Evolutionary conservation across 2,329 filamentous ascomycete species (phyloP).

Genomic region (Cytospora piceae): DNA sequence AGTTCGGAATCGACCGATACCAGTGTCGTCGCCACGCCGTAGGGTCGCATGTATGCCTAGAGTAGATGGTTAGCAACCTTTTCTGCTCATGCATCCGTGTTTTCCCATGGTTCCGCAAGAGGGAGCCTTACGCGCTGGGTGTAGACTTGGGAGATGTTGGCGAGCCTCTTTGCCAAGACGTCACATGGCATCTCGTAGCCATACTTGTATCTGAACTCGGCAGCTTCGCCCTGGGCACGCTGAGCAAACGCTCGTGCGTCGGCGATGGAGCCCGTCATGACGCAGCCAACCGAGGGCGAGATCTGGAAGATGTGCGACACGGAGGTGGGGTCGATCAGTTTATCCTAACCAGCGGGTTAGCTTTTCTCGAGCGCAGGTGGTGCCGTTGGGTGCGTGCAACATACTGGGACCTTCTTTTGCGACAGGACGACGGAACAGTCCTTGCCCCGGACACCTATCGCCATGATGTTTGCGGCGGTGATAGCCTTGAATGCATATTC

Average conservation of each 20-base stretch:
- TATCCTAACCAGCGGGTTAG: conserved; percentile 69
- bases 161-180: conserved; percentile 91
- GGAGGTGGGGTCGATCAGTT: conserved; percentile 96
- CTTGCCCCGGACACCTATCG: conserved; percentile 93
- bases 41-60: conserved; percentile 93
- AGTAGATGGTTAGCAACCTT: conserved; percentile 24
- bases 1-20: conserved; percentile 92
- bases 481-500: conserved; percentile 99
- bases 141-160: conserved; percentile 99
- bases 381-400: conserved; percentile 45
- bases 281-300: conserved; percentile 93
- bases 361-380: conserved; percentile 31
- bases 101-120: conserved; percentile 16
- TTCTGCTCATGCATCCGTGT: conserved; percentile 13
- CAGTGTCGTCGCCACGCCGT: conserved; percentile 93
- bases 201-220: conserved; percentile 97
- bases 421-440: conserved; percentile 95
- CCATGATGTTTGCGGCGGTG: conserved; percentile 98
- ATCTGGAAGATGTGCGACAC: conserved; percentile 98
- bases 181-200: conserved; percentile 99
- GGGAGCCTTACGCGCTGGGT: conserved; percentile 77
- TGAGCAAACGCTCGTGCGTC: conserved; percentile 93
- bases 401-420: conserved; percentile 98
- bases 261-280: conserved; percentile 98
- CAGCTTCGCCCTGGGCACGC: conserved; percentile 91